Evolutionary conservation across 805 yeast species (phyloP).

Genomic region (Hanseniaspora singularis): DNA sequence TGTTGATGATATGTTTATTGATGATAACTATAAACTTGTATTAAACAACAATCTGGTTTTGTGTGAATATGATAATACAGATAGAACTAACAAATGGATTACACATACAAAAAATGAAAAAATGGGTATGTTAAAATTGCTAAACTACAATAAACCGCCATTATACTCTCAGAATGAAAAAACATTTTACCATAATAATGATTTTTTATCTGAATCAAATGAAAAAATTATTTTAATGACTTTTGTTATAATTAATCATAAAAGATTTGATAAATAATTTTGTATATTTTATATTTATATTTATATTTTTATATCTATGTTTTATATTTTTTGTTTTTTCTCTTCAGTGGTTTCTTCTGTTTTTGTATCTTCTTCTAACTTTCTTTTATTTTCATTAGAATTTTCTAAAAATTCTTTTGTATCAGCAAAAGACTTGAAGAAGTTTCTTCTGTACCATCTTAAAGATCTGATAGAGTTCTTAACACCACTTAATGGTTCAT

Average conservation of each 20-base stretch:
- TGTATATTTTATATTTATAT: no score
- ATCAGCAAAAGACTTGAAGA: no score
- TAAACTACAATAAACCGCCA: neutral
- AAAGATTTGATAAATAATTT: neutral
- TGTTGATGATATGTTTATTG: slow-evolving; percentile 1
- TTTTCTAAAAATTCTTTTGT: no score
- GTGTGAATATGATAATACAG: slow-evolving; percentile 1
- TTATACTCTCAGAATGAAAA: neutral
- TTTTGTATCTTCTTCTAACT: no score
- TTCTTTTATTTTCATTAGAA: no score
- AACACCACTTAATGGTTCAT: no score
- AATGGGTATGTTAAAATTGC: neutral
- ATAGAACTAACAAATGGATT: slow-evolving; percentile 7
- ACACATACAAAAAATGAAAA: neutral
- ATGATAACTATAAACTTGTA: neutral
- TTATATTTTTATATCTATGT: no score
- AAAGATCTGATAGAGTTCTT: no score
- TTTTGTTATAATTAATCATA: slow-evolving; percentile 1
- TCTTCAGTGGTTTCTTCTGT: no score
- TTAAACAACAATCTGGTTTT: neutral
- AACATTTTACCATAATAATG: neutral
- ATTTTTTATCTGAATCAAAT: slow-evolving; percentile 2
- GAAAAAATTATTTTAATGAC: neutral
- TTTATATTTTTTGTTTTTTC: no score
- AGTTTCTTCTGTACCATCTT: no score